phyloP scores from a whole-genome alignment of 2,329 filamentous ascomycete genomes.

The Fusarium illudens region DNA sequence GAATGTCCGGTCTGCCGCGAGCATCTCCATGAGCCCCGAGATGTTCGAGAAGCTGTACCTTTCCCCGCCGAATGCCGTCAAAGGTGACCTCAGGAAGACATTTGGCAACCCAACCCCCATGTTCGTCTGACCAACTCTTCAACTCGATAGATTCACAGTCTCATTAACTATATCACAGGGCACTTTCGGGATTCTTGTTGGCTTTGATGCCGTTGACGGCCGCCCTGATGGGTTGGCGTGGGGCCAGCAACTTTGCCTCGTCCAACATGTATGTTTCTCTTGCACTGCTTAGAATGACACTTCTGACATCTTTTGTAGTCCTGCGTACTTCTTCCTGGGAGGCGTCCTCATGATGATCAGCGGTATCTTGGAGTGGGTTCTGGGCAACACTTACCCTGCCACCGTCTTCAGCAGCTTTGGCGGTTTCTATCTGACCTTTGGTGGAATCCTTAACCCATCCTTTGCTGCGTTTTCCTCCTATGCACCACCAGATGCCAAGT shows the following conservation, averaged over 20 bases:
- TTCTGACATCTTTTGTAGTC: slow-evolving; percentile 43
- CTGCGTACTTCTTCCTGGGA: slow-evolving; percentile 59
- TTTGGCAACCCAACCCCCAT: slow-evolving; percentile 69
- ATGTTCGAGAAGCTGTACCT: slow-evolving; percentile 70
- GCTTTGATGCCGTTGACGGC: slow-evolving; percentile 56
- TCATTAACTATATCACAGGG: slow-evolving; percentile 47
- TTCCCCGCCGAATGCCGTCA: slow-evolving; percentile 58
- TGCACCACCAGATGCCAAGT: slow-evolving; percentile 43
- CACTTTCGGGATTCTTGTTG: slow-evolving; percentile 59
- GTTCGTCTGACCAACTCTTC: slow-evolving; percentile 44
- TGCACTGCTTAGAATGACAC: background rate
- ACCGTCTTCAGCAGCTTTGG: slow-evolving; percentile 64
- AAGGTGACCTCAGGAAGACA: slow-evolving; percentile 61
- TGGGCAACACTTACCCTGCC: slow-evolving; percentile 67
- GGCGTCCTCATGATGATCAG: slow-evolving; percentile 60
- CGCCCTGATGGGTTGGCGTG: slow-evolving; percentile 62
- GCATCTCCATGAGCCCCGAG: slow-evolving; percentile 61
- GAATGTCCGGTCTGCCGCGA: slow-evolving; percentile 37
- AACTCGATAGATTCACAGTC: background rate
- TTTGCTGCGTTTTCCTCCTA: slow-evolving; percentile 59
- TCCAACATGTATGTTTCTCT: slow-evolving; percentile 53
- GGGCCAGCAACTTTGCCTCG: slow-evolving; percentile 55
- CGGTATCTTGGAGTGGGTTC: slow-evolving; percentile 61
- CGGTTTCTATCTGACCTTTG: slow-evolving; percentile 64
- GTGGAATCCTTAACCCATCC: slow-evolving; percentile 59